Conservation (phyloP, 805 yeast genomes). For the Diddensiella transvaalensis region DNA sequence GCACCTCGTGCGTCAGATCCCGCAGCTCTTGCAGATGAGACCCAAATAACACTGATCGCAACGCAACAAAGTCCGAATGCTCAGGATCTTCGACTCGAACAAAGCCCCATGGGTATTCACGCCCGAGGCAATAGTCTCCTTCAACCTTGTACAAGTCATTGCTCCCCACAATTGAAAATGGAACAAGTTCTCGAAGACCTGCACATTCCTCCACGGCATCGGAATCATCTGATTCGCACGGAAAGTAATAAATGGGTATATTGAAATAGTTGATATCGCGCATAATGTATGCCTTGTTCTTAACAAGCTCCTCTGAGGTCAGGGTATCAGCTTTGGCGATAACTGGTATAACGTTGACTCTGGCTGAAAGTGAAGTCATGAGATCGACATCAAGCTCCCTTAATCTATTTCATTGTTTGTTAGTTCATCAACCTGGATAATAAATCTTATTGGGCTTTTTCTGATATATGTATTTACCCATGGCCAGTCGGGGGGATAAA, state of each 20-base stretch:
- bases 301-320: constrained; percentile 59
- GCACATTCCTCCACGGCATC: constrained; percentile 35
- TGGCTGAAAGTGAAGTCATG: constrained; percentile 63
- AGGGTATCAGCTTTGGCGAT: constrained; percentile 77
- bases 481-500: constrained; percentile 58
- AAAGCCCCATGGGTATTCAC: constrained; percentile 68
- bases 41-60: constrained; percentile 71
- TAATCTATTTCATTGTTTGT: constrained; percentile 18
- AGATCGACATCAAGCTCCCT: constrained; percentile 70
- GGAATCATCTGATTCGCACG: constrained; percentile 52
- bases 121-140: constrained; percentile 38
- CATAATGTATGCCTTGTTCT: constrained; percentile 51
- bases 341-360: constrained; percentile 81
- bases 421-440: neutral
- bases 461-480: constrained; percentile 27
- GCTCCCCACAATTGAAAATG: constrained; percentile 61
- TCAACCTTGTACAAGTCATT: constrained; percentile 36
- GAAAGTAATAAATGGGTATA: constrained; percentile 72
- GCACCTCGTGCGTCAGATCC: constrained; percentile 72
- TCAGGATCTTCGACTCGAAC: constrained; percentile 43
- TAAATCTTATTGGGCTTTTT: neutral
- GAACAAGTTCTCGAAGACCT: constrained; percentile 45
- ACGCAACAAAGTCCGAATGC: constrained; percentile 37
- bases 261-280: constrained; percentile 54
- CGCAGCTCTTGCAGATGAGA: constrained; percentile 56